Evolutionary conservation across 1,284 basidiomycete genomes (phyloP), one percentile per base, ranked within the genome.

Genomic region (Heterobasidion parviporum): DNA sequence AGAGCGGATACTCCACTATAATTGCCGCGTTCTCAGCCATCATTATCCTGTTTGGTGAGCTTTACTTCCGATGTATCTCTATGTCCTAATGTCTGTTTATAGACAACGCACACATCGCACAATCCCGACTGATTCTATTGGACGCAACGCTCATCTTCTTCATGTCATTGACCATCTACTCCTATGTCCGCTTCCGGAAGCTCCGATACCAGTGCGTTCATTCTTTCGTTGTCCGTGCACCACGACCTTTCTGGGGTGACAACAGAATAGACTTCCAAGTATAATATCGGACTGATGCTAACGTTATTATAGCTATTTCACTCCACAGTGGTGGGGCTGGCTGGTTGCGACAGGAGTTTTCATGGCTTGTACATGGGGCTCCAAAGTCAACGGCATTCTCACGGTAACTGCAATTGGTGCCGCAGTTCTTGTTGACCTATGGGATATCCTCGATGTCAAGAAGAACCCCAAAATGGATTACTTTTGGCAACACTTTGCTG

Each of bases 311-410:
- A 92, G 92, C 65, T 89, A 93, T 66, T 98, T 95, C 69, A 80
- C 90, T 0, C 74, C 77, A 0, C 81, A 86, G 60, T 99, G 97
- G 97, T 99, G 95, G 94, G 79, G 80, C 50, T 99, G 97, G 97
- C 78, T 99, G 48, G 69, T 90, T 43, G 80, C 89, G 1, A 98
- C 97, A 1, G 97, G 97, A 38, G 79, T 90, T 51, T 93, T 89
- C 68, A 91, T 99, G 78, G 94, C 94, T 35, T 90, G 94, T 68
- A 94, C 95, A 2, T 91, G 98, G 79, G 94, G 92, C 16, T 97
- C 96, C 70, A 99, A 99, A 74, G 96, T 99, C 75, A 98, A 98
- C 63, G 97, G 97, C 52, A 78, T 99, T 55, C 80, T 99, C 60
- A 95, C 94, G 1, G 98, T 99, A 59, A 62, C 86, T 50, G 86